phyloP scores from a whole-genome alignment of 805 yeast genomes.

The Kluyveromyces siamensis region DNA sequence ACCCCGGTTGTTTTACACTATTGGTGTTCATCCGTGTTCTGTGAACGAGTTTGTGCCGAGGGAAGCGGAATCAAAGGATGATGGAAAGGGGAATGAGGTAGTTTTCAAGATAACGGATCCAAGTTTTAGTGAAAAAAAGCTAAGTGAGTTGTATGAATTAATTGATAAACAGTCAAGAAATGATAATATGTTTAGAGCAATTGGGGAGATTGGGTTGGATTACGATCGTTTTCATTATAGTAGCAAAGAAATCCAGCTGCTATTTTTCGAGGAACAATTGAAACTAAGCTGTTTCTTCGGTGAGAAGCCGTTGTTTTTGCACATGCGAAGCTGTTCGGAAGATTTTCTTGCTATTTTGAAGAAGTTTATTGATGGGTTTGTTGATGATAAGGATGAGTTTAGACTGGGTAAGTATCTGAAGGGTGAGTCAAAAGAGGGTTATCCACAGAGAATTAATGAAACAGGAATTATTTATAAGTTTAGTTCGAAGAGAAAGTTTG shows the following conservation, averaged over 20 bases:
- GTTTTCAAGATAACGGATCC: constrained; percentile 7
- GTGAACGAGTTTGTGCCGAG: constrained; percentile 44
- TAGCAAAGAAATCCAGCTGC: constrained; percentile 52
- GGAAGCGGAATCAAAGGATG: constrained; percentile 22
- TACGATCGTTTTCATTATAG: constrained; percentile 83
- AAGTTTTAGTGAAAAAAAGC: constrained; percentile 8
- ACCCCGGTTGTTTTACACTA: constrained; percentile 49
- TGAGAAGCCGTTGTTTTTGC: constrained; percentile 76
- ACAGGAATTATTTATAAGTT: constrained; percentile 25
- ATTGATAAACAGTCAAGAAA: constrained; percentile 40
- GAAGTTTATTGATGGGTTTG: constrained; percentile 46
- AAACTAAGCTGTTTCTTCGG: constrained; percentile 37
- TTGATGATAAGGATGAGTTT: constrained; percentile 24
- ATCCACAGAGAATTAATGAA: neutral
- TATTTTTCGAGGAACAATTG: constrained; percentile 66
- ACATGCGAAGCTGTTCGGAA: constrained; percentile 76
- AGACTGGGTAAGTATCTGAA: constrained; percentile 6
- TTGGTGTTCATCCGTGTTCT: constrained; percentile 93
- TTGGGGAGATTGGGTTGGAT: constrained; percentile 95
- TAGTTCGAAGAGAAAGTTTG: constrained; percentile 44
- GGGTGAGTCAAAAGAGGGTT: neutral
- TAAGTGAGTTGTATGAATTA: constrained; percentile 39
- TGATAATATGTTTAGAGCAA: constrained; percentile 56
- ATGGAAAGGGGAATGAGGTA: constrained; percentile 9
- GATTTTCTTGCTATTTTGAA: constrained; percentile 62